phyloP scores from a whole-genome alignment of 176 grass and related monocot genomes.

The Lolium perenne region DNA sequence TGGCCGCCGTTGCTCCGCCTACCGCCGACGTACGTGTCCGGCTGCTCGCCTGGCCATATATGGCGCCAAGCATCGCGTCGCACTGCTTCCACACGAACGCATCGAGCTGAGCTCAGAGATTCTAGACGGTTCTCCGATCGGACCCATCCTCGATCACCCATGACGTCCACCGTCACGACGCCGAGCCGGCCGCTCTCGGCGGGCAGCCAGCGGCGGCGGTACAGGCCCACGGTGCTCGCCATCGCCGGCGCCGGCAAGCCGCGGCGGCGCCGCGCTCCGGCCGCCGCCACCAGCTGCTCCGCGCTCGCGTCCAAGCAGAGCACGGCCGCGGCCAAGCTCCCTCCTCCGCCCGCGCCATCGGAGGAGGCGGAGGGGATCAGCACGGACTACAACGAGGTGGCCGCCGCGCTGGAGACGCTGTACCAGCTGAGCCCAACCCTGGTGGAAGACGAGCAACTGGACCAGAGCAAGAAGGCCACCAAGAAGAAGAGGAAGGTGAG shows the following conservation, averaged over 20 bases:
- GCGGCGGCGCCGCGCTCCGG: conserved; percentile 24
- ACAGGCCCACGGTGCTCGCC: conserved; percentile 36
- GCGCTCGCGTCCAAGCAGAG: conserved; percentile 60
- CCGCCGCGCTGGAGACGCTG: conserved; percentile 87
- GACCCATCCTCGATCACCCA: neutral
- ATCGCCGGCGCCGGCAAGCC: conserved; percentile 31
- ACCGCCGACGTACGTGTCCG: conserved; percentile 41
- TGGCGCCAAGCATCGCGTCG: conserved; percentile 5
- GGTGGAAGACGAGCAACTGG: conserved; percentile 25
- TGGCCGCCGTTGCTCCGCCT: conserved; percentile 33
- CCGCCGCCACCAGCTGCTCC: conserved; percentile 56
- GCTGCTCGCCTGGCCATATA: conserved; percentile 22
- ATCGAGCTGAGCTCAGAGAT: neutral
- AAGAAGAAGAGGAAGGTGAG: conserved; percentile 29
- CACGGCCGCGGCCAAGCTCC: conserved; percentile 32
- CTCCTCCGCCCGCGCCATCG: neutral
- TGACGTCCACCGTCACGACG: conserved; percentile 54
- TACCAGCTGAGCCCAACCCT: conserved; percentile 86
- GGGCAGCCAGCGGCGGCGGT: conserved; percentile 40
- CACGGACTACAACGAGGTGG: conserved; percentile 78
- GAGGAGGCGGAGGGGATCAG: neutral
- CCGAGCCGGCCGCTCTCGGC: conserved; percentile 55
- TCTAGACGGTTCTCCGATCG: neutral
- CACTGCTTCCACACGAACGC: neutral
- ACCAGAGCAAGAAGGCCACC: neutral